Conservation (phyloP, 495 filamentous ascomycete species). For the Talaromyces nanjingensis region DNA sequence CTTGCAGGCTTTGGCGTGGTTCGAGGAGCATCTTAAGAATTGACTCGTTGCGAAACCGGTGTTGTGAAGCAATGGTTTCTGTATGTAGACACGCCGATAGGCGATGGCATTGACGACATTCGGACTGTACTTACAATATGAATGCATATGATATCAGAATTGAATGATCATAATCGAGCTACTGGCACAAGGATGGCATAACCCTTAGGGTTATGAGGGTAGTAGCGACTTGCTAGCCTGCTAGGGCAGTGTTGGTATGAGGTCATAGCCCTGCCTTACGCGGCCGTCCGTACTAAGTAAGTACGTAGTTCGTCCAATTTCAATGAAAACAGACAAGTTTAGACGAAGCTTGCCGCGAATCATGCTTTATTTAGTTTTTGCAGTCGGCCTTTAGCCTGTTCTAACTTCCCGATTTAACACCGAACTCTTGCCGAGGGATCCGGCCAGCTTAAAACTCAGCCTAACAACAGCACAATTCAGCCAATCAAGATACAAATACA, state of each 20-base stretch:
- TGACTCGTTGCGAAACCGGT: background rate
- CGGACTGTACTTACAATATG: background rate
- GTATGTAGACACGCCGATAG: background rate
- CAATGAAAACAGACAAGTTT: no score
- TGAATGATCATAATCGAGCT: no score
- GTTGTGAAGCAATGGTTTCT: background rate
- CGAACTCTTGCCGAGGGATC: background rate
- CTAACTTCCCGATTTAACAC: background rate
- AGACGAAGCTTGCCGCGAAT: no score
- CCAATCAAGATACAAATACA: background rate
- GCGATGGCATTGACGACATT: background rate
- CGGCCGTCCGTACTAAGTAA: no score
- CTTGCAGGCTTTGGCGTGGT: constrained; percentile 73
- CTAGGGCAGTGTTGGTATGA: no score
- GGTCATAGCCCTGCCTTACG: no score
- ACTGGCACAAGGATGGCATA: no score
- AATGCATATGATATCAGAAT: background rate
- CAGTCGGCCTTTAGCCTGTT: no score
- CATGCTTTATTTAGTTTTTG: no score
- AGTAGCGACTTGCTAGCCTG: no score
- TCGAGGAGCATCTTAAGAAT: constrained; percentile 41
- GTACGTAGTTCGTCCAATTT: no score
- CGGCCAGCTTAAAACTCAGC: background rate
- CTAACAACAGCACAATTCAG: background rate
- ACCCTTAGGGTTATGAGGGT: no score